phyloP scores from a whole-genome alignment of 441 rosid genomes.

The Viola pubescens region DNA sequence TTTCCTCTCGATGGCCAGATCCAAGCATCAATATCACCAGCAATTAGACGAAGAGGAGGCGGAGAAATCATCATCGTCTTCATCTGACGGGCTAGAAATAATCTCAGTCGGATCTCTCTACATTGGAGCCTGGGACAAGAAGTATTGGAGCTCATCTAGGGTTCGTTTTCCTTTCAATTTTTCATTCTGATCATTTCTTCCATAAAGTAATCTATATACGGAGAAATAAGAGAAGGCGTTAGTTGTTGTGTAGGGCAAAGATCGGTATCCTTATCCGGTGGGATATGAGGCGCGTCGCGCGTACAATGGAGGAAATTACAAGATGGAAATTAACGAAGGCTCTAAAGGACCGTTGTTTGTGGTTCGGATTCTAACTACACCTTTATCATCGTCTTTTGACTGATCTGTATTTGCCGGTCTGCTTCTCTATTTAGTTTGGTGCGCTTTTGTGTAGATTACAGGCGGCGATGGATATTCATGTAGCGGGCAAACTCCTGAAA shows the following conservation, averaged over 20 bases:
- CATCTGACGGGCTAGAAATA: constrained; percentile 45
- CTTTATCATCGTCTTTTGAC: constrained; percentile 1
- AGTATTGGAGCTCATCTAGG: constrained; percentile 95
- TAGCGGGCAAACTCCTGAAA: constrained; percentile 73
- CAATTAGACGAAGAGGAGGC: constrained; percentile 20
- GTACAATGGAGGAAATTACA: constrained; percentile 49
- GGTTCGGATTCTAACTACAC: constrained; percentile 33
- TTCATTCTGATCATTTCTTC: not conserved
- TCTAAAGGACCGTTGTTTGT: constrained; percentile 71
- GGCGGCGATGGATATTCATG: constrained; percentile 46
- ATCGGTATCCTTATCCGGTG: constrained; percentile 87
- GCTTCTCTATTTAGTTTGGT: not conserved
- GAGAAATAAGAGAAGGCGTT: not conserved
- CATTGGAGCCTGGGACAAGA: constrained; percentile 71
- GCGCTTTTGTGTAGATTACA: constrained; percentile 44
- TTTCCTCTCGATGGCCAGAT: too few species aligned
- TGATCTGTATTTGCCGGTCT: not conserved
- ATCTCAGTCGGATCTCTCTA: constrained; percentile 62
- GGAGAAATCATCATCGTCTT: constrained; percentile 11
- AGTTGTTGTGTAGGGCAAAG: constrained; percentile 54
- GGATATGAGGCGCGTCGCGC: constrained; percentile 69
- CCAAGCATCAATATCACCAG: too few species aligned
- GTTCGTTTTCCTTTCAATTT: constrained; percentile 29
- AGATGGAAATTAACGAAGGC: constrained; percentile 72
- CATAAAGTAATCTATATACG: too few species aligned